These are phyloP conservation scores for Corniculantispora saksenae DNA, from an alignment of 2,329 filamentous ascomycete species.

Conservation along the genomic window DNA sequence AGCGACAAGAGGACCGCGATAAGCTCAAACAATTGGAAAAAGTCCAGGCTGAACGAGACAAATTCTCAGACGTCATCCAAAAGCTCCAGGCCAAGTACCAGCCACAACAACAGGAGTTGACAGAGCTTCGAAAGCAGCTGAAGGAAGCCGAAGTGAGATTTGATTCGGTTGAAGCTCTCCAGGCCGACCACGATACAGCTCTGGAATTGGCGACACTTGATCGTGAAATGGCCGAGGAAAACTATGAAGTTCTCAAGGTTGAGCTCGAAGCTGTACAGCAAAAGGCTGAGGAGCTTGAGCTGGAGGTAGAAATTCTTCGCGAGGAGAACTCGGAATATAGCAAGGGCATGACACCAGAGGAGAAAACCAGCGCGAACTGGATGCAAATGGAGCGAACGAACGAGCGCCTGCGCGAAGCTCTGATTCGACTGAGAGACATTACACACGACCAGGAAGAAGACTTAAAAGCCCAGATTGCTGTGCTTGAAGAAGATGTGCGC, in stretches of 20 bases:
- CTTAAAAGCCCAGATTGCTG: slow-evolving; percentile 71
- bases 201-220: slow-evolving; percentile 88
- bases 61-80: slow-evolving; percentile 81
- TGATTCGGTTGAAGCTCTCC: slow-evolving; percentile 66
- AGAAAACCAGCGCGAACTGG: slow-evolving; percentile 84
- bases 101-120: slow-evolving; percentile 77
- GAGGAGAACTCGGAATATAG: slow-evolving; percentile 86
- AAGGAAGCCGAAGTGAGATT: slow-evolving; percentile 73
- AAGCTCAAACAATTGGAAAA: slow-evolving; percentile 78
- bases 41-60: slow-evolving; percentile 73
- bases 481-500: slow-evolving; percentile 71
- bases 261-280: slow-evolving; percentile 77
- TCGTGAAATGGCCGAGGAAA: slow-evolving; percentile 95
- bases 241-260: slow-evolving; percentile 75
- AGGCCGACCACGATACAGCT: slow-evolving; percentile 81
- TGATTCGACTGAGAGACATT: slow-evolving; percentile 82
- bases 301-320: slow-evolving; percentile 83
- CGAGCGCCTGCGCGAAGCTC: slow-evolving; percentile 80
- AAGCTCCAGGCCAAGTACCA: slow-evolving; percentile 90
- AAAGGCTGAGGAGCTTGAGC: slow-evolving; percentile 78
- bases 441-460: slow-evolving; percentile 84
- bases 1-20: slow-evolving; percentile 81
- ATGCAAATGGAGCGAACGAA: slow-evolving; percentile 90
- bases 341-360: slow-evolving; percentile 84
- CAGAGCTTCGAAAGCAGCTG: slow-evolving; percentile 72